A percentile compares a stretch with the other conserved stretches of the same genome.
These are phyloP conservation scores for Streptanthus diversifolius DNA, from an alignment of 345 rosid genomes.

Conservation along the genomic window DNA sequence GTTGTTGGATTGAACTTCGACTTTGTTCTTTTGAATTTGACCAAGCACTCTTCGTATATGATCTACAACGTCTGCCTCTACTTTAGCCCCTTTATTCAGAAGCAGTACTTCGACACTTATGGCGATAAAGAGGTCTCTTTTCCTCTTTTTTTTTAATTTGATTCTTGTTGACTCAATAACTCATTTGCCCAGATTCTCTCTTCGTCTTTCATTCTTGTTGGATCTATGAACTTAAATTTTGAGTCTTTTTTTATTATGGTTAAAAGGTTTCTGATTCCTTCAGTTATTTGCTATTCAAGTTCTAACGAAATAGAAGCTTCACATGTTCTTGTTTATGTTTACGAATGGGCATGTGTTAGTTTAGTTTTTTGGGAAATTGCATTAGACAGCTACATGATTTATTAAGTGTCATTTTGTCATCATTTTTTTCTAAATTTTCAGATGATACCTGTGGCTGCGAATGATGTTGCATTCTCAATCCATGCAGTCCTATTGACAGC, in stretches of 20 bases:
- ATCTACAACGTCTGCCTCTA: constrained; percentile 81
- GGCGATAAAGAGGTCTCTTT: constrained; percentile 44
- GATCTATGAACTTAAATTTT: neutral
- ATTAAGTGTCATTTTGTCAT: neutral
- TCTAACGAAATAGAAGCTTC: neutral
- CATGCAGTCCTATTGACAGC: constrained; percentile 85
- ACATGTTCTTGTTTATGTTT: neutral
- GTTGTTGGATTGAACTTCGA: constrained; percentile 96
- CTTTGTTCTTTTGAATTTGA: constrained; percentile 81
- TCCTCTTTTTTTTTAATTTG: neutral
- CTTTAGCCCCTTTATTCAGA: constrained; percentile 72
- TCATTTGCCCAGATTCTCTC: too few species aligned
- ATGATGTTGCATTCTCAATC: constrained; percentile 88
- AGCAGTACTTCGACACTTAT: constrained; percentile 72
- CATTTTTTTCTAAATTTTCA: constrained; percentile 25
- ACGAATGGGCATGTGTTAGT: neutral
- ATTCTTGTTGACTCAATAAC: too few species aligned
- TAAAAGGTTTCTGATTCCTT: neutral
- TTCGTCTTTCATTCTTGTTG: neutral
- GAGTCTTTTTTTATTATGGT: neutral
- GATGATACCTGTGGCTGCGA: constrained; percentile 96
- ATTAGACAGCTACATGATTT: neutral
- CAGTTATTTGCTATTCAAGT: neutral
- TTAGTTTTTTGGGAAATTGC: neutral
- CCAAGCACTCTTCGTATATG: constrained; percentile 91